These are phyloP conservation scores for Polygonum aviculare DNA, from an alignment of 148 eudicot genomes.

Conservation along the genomic window DNA sequence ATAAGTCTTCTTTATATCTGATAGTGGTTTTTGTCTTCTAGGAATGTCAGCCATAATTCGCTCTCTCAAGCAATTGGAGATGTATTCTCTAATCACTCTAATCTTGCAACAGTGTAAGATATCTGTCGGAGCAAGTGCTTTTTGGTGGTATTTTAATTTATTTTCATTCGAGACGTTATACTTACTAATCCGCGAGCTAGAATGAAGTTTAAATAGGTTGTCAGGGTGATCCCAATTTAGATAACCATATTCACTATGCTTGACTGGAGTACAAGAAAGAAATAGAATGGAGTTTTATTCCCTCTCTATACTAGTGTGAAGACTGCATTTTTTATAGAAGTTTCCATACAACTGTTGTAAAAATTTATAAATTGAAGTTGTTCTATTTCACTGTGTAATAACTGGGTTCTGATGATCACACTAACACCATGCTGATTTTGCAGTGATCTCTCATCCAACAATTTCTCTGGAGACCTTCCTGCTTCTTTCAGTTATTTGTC, in stretches of 20 bases:
- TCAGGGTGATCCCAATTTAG: not conserved
- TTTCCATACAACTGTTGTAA: not conserved
- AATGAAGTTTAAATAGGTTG: not conserved
- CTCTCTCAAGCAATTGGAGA: constrained; percentile 67
- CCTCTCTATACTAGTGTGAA: not conserved
- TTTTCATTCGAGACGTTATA: not conserved
- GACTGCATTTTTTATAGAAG: not conserved
- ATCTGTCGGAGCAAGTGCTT: not conserved
- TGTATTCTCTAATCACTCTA: constrained; percentile 60
- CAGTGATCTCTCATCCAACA: constrained; percentile 88
- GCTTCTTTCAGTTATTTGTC: constrained; percentile 53
- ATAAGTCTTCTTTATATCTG: constrained; percentile 15
- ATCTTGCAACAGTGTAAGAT: constrained; percentile 66
- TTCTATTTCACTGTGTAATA: not conserved
- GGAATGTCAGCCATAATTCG: constrained; percentile 74
- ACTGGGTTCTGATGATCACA: not conserved
- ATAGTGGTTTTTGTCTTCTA: constrained; percentile 19
- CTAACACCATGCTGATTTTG: constrained; percentile 15
- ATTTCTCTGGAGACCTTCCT: constrained; percentile 77
- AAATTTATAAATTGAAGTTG: not conserved
- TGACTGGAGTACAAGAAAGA: not conserved
- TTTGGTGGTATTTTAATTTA: not conserved
- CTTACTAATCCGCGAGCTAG: not conserved
- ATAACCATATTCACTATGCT: not conserved
- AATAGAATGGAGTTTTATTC: not conserved